Conservation (phyloP, 2,329 filamentous ascomycete genomes). For the Anthostomella pinea region DNA sequence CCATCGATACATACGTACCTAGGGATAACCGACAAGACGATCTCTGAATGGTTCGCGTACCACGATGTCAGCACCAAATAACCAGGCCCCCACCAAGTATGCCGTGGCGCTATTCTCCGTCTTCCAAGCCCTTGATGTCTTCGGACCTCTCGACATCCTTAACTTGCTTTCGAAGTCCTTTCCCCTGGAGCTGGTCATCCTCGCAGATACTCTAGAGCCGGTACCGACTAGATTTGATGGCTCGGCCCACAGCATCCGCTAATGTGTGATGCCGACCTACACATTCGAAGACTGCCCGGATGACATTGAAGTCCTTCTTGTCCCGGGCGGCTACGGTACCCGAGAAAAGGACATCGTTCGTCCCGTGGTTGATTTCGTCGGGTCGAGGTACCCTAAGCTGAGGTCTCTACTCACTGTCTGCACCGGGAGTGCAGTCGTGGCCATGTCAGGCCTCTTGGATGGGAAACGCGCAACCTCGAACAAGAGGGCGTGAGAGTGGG, state of each 20-base stretch:
- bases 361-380: conserved; percentile 45
- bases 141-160: conserved; percentile 45
- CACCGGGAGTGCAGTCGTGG: conserved; percentile 60
- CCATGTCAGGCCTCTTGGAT: conserved; percentile 58
- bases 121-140: conserved; percentile 36
- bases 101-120: conserved; percentile 44
- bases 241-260: conserved; percentile 32
- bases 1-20: too few species aligned
- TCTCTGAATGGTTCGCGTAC: too few species aligned
- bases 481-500: conserved; percentile 53
- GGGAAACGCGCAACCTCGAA: conserved; percentile 63
- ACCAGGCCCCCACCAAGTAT: conserved; percentile 30
- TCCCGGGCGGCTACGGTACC: conserved; percentile 60
- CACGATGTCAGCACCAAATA: conserved; percentile 6
- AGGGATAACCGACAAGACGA: too few species aligned
- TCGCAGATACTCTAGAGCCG: conserved; percentile 40
- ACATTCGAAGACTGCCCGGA: conserved; percentile 52
- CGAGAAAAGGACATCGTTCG: conserved; percentile 31
- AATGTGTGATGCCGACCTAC: conserved; percentile 39
- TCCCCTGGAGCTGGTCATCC: conserved; percentile 39
- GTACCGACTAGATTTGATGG: conserved; percentile 35
- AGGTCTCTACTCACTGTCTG: conserved; percentile 63
- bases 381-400: conserved; percentile 43
- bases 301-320: conserved; percentile 60
- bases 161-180: conserved; percentile 37